phyloP scores from a whole-genome alignment of 1,139 yeast genomes.

The Nakaseomyces bracarensis region DNA sequence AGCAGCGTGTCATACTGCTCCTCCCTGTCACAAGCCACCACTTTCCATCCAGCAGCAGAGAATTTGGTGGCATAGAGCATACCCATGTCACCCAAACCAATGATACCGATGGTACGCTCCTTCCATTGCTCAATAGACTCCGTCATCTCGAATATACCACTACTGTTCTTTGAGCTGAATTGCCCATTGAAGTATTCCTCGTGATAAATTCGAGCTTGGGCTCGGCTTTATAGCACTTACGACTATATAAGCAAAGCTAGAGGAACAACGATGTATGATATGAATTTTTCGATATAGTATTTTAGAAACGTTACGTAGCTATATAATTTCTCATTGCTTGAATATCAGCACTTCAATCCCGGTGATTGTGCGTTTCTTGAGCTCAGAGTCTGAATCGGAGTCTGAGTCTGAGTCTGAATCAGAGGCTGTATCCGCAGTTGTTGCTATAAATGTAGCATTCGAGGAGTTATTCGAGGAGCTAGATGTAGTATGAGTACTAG shows the following conservation, averaged over 20 bases:
- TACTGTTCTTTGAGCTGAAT: not conserved
- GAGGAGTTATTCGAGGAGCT: no score
- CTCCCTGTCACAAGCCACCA: slow-evolving; percentile 84
- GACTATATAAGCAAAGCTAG: no score
- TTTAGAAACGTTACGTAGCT: no score
- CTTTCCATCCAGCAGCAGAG: slow-evolving; percentile 79
- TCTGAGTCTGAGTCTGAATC: slow-evolving; percentile 8
- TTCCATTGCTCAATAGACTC: slow-evolving; percentile 27
- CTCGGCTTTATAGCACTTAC: no score
- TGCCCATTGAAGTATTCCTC: not conserved
- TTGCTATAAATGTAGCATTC: no score
- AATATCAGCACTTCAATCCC: slow-evolving; percentile 47
- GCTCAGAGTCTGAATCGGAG: slow-evolving; percentile 35
- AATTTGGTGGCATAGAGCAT: slow-evolving; percentile 71
- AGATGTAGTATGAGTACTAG: not conserved
- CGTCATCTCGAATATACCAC: slow-evolving; percentile 7
- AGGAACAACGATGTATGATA: no score
- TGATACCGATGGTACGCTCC: slow-evolving; percentile 60
- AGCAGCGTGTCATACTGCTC: slow-evolving; percentile 46
- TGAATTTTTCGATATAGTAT: no score
- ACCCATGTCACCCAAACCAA: slow-evolving; percentile 98
- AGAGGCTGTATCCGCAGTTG: slow-evolving; percentile 8
- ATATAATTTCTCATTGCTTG: no score
- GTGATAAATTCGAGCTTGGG: no score
- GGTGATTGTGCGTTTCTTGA: slow-evolving; percentile 48